Conservation (phyloP, 768 basidiomycete species). For the Tephrocybe sp. region DNA sequence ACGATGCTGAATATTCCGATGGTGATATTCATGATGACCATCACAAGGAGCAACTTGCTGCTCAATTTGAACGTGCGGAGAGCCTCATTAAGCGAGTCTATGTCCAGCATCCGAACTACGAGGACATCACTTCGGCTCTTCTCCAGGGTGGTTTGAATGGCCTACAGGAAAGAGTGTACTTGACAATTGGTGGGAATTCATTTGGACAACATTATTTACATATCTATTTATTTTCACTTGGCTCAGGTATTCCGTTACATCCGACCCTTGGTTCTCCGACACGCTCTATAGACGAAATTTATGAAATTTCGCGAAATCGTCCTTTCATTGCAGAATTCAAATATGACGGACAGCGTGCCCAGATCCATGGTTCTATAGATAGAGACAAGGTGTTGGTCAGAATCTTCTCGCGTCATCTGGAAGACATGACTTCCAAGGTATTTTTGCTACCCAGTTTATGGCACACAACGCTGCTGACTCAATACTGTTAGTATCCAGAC, state of each 20-base stretch:
- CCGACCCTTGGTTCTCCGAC: slow-evolving; percentile 88
- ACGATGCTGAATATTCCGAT: slow-evolving; percentile 19
- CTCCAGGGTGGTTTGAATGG: slow-evolving; percentile 60
- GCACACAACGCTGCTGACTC: neutral
- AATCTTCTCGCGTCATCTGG: slow-evolving; percentile 86
- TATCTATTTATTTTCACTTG: neutral
- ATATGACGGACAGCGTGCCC: slow-evolving; percentile 86
- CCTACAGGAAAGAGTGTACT: slow-evolving; percentile 57
- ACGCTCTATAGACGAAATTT: slow-evolving; percentile 83
- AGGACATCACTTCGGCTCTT: slow-evolving; percentile 62
- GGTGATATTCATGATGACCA: slow-evolving; percentile 27
- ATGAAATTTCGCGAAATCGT: slow-evolving; percentile 59
- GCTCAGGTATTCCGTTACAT: slow-evolving; percentile 73
- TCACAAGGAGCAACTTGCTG: slow-evolving; percentile 34
- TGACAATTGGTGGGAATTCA: slow-evolving; percentile 78
- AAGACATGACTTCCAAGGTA: slow-evolving; percentile 91
- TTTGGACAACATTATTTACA: slow-evolving; percentile 22
- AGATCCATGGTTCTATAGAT: slow-evolving; percentile 59
- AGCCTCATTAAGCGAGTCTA: slow-evolving; percentile 69
- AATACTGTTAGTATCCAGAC: slow-evolving; percentile 73
- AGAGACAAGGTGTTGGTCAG: slow-evolving; percentile 41
- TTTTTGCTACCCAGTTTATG: neutral
- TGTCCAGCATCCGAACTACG: slow-evolving; percentile 76
- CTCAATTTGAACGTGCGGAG: slow-evolving; percentile 58
- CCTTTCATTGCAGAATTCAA: slow-evolving; percentile 89